Percentiles rank a stretch among this genome's conserved stretches.
Evolutionary conservation across 192 early-diverging fungal genomes (phyloP).

Genomic region (Entomortierella parvispora): DNA sequence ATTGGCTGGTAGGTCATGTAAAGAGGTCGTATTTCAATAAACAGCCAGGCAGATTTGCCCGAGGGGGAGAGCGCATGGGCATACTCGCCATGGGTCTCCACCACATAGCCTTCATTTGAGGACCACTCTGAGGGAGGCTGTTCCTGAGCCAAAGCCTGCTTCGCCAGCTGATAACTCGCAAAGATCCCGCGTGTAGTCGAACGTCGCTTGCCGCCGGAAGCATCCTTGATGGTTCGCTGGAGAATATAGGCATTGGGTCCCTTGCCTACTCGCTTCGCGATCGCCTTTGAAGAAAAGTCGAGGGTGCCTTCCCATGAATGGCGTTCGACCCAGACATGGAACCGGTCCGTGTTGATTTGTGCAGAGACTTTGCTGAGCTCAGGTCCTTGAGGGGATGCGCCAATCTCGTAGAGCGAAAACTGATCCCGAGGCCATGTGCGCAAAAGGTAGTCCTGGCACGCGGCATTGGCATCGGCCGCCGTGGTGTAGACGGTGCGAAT

Average conservation of each 20-base stretch:
- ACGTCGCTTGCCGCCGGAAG: slow-evolving; percentile 44
- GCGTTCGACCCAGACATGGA: slow-evolving; percentile 47
- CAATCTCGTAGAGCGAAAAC: slow-evolving; percentile 39
- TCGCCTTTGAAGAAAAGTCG: slow-evolving; percentile 47
- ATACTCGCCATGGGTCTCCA: slow-evolving; percentile 42
- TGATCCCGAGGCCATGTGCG: slow-evolving; percentile 42
- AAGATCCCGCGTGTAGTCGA: slow-evolving; percentile 45
- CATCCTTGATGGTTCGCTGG: slow-evolving; percentile 50
- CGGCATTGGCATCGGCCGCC: slow-evolving; percentile 34
- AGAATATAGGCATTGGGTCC: slow-evolving; percentile 49
- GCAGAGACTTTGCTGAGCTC: slow-evolving; percentile 44
- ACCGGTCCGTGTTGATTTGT: slow-evolving; percentile 33
- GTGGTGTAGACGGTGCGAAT: slow-evolving; percentile 51
- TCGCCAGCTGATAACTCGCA: slow-evolving; percentile 35
- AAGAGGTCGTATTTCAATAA: slow-evolving; percentile 43
- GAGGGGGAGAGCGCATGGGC: slow-evolving; percentile 43
- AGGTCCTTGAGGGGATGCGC: slow-evolving; percentile 37
- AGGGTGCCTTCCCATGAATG: slow-evolving; percentile 45
- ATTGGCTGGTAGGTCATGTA: slow-evolving; percentile 41
- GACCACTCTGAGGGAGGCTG: slow-evolving; percentile 41
- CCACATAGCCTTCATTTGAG: slow-evolving; percentile 37
- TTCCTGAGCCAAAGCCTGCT: slow-evolving; percentile 37
- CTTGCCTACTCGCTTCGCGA: slow-evolving; percentile 33
- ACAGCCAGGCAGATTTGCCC: slow-evolving; percentile 48
- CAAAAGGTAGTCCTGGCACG: slow-evolving; percentile 46